Base-by-base conservation (phyloP, 1,284 basidiomycete species). In the Fomes fomentarius region DNA sequence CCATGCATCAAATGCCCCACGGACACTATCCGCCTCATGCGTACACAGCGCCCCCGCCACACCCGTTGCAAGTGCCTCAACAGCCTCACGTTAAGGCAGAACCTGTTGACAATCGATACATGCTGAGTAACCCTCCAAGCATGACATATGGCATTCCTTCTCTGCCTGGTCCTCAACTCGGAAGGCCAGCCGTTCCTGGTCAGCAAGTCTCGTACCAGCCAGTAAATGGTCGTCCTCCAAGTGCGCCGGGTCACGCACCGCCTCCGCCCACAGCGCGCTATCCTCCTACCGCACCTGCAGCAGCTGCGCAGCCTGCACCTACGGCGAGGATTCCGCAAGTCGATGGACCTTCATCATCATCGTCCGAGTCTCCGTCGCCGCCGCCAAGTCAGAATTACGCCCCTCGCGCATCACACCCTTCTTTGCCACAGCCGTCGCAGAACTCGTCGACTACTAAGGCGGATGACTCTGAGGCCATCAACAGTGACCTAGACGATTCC, bases 401-500 rank as follows among this genome's bases (percentile, higher is more conserved):
- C 15, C 86, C 89, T 12, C 78, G 85, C 21, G 53, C 72, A 10
- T 65, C 67, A 19, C 73, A 75, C 44, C 73, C 73, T 1, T 72
- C 71, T 8, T 61, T 73, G n/a, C 71, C 71, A 4, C 69, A 70
- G 58, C 70, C 71, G 15, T 47, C 63, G n/a, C 65, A 62, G 48
- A 57, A 59, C 43, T 52, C 66, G 35, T 61, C 72, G 8, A 65
- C 70, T 1, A 60, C 72, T 21, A 70, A 72, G 26, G 66, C 64
- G 2, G 84, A 73, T 22, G 84, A 88, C 62, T 77, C 77, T 38
- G 95, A 99, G 68, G 92, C 91, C 24, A 98, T 99, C 68, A 96
- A 96, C 66, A 96, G 93, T 54, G 96, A 99, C 68, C 75, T 99
- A 42, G 96, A 99, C 72, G 96, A 98, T 67, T 93, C 92, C 1